Evolutionary conservation across 176 grass and related monocot genomes (phyloP).

Genomic region (Oryza rufipogon): DNA sequence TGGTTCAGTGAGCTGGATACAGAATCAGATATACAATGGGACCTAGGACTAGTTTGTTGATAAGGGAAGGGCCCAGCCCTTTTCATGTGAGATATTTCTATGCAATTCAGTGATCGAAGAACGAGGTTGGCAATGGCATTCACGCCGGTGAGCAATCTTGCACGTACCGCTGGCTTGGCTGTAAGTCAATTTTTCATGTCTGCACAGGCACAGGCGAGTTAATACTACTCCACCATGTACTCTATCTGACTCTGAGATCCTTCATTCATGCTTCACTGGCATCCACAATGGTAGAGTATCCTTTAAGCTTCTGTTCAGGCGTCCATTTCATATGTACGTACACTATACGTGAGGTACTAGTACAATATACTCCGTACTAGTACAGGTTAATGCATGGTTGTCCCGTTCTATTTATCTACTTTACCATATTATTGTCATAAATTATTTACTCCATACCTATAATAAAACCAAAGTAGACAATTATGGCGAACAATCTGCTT

Average conservation of each 20-base stretch:
- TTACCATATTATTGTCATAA: too few relatives aligned
- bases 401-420: too few relatives aligned
- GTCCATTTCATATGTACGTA: background rate
- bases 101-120: background rate
- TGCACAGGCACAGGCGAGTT: background rate
- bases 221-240: background rate
- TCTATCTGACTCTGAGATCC: background rate
- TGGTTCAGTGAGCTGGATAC: slow-evolving; percentile 9
- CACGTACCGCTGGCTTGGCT: background rate
- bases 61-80: background rate
- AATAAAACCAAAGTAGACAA: too few relatives aligned
- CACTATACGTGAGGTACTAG: background rate
- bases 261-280: slow-evolving; percentile 12
- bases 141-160: background rate
- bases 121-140: background rate
- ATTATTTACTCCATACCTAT: too few relatives aligned
- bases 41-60: background rate
- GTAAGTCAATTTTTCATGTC: background rate
- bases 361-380: too few relatives aligned
- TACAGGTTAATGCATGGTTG: too few relatives aligned
- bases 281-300: background rate
- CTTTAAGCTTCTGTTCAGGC: background rate
- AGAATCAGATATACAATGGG: background rate
- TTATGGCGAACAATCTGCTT: too few relatives aligned
- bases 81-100: background rate